Evolutionary conservation across 768 basidiomycete species (phyloP).

Genomic region (Mycena epipterygia): DNA sequence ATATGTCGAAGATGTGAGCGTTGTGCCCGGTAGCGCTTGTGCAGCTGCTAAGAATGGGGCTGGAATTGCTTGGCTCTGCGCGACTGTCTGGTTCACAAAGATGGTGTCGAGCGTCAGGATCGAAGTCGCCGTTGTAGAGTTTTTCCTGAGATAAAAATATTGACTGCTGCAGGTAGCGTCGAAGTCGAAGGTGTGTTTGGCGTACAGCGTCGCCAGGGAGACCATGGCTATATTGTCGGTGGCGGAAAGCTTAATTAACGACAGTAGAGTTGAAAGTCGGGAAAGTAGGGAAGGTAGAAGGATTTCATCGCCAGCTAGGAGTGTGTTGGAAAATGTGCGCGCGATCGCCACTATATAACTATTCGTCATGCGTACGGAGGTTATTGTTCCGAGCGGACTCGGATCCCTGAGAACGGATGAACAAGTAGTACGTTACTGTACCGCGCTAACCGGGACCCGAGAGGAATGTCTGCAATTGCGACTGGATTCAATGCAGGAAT

Average conservation of each 20-base stretch:
- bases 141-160: conserved; percentile 41
- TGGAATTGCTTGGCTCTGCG: conserved; percentile 28
- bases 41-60: conserved; percentile 39
- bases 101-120: conserved; percentile 29
- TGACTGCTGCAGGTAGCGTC: conserved; percentile 45
- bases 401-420: no score
- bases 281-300: conserved; percentile 51
- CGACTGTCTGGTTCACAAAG: conserved; percentile 39
- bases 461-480: no score
- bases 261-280: conserved; percentile 48
- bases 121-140: not conserved
- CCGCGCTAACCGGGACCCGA: no score
- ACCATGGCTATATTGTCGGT: conserved; percentile 36
- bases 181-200: conserved; percentile 51
- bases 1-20: not conserved
- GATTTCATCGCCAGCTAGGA: no score
- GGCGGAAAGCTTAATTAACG: conserved; percentile 33
- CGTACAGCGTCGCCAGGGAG: conserved; percentile 44
- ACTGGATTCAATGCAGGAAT: no score
- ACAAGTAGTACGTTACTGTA: no score
- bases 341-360: no score
- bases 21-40: conserved; percentile 30
- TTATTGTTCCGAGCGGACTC: no score
- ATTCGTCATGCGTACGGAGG: no score
- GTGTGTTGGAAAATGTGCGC: no score